Conservation (phyloP, 1,284 basidiomycete species). For the Cutaneotrichosporon cavernicola region DNA sequence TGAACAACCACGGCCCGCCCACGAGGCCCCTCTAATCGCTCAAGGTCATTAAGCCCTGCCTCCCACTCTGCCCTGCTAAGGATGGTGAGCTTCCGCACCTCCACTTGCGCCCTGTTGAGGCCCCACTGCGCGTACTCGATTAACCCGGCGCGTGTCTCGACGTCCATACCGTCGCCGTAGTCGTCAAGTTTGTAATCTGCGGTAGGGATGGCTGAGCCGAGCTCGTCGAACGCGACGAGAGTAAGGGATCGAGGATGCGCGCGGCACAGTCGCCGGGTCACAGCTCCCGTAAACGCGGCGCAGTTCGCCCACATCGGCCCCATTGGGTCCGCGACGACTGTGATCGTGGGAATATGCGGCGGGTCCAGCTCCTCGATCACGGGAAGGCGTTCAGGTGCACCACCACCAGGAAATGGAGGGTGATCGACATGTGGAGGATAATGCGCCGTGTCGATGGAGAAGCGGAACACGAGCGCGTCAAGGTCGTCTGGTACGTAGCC, state of each 20-base stretch:
- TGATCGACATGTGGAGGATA: not conserved
- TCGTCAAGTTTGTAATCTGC: not conserved
- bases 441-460: not conserved
- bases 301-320: not conserved
- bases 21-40: not conserved
- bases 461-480: not conserved
- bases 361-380: not conserved
- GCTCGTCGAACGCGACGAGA: constrained; percentile 1
- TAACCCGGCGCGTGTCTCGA: not conserved
- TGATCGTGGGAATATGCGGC: not conserved
- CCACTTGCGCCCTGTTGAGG: not conserved
- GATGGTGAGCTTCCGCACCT: not conserved
- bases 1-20: too few relatives aligned
- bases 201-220: not conserved
- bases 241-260: not conserved
- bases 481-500: not conserved
- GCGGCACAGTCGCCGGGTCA: not conserved
- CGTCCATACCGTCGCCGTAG: not conserved
- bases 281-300: not conserved
- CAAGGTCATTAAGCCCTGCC: not conserved
- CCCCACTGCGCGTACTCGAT: not conserved
- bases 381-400: not conserved
- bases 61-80: not conserved
- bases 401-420: not conserved
- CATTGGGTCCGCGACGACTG: not conserved